phyloP scores from a whole-genome alignment of 805 yeast genomes.

The Candida koratica region DNA sequence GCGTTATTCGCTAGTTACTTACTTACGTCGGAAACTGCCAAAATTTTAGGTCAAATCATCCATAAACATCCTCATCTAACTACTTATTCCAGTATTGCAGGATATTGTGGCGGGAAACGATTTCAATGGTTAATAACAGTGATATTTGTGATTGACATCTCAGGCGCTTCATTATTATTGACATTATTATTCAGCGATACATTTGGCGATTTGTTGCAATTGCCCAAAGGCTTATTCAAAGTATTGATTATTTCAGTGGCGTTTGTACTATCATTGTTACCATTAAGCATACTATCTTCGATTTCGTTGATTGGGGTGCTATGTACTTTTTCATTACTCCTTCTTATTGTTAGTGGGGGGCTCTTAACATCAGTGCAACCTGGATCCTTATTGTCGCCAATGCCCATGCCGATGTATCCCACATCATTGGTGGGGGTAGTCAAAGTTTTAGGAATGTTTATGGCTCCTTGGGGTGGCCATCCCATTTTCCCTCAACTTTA shows the following conservation, averaged over 20 bases:
- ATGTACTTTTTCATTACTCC: constrained; percentile 49
- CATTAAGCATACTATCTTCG: constrained; percentile 51
- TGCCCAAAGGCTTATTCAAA: constrained; percentile 23
- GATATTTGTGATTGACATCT: constrained; percentile 52
- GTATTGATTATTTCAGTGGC: constrained; percentile 33
- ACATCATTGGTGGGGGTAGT: constrained; percentile 30
- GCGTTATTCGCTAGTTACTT: constrained; percentile 43
- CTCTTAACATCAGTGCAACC: constrained; percentile 37
- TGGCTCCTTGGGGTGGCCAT: constrained; percentile 86
- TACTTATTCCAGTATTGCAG: constrained; percentile 61
- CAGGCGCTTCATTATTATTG: constrained; percentile 60
- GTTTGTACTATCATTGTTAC: constrained; percentile 50
- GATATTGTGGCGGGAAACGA: constrained; percentile 43
- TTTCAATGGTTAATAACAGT: constrained; percentile 43
- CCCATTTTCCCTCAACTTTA: constrained; percentile 73
- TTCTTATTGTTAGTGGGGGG: constrained; percentile 48
- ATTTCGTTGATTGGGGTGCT: constrained; percentile 55
- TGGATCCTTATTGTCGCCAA: constrained; percentile 52
- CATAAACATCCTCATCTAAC: constrained; percentile 33
- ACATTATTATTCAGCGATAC: constrained; percentile 60
- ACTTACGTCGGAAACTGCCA: constrained; percentile 52
- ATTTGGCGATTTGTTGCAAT: constrained; percentile 45
- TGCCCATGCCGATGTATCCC: constrained; percentile 38
- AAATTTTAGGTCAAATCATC: constrained; percentile 49
- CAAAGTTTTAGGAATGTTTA: constrained; percentile 58